Evolutionary conservation across 78 protist genomes (phyloP).

Genomic region (Cavenderia fasciculata): DNA sequence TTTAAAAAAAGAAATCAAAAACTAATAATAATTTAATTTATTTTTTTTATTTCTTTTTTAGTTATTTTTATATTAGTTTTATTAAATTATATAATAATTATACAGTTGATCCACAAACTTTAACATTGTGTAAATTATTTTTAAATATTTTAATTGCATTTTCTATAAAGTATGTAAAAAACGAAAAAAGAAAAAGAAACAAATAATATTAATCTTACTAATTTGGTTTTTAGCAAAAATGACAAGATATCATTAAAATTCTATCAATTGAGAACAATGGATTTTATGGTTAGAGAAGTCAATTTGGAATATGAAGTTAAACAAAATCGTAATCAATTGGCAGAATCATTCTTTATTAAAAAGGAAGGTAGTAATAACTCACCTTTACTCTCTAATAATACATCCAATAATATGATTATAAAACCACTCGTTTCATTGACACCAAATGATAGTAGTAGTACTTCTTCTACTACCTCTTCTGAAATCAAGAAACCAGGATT

Average conservation of each 20-base stretch:
- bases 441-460: not conserved
- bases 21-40: not conserved
- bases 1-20: too few species aligned
- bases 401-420: not conserved
- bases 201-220: not conserved
- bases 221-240: constrained; percentile 31
- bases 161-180: constrained; percentile 69
- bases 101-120: constrained; percentile 50
- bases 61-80: constrained; percentile 76
- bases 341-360: constrained; percentile 38
- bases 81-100: constrained; percentile 77
- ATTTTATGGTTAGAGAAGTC: constrained; percentile 81
- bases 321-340: constrained; percentile 33
- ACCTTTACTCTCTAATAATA: not conserved
- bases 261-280: constrained; percentile 84
- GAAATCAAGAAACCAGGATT: constrained; percentile 4
- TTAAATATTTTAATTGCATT: constrained; percentile 64
- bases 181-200: too few species aligned
- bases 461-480: not conserved
- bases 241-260: constrained; percentile 77
- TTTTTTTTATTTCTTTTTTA: not conserved
- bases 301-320: constrained; percentile 81
- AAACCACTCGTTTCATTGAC: not conserved
- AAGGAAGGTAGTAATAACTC: not conserved
- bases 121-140: constrained; percentile 74